Percentiles rank a stretch among this genome's conserved stretches.
phyloP scores from a whole-genome alignment of 352 stramenopile species.

The Phytophthora nicotianae region DNA sequence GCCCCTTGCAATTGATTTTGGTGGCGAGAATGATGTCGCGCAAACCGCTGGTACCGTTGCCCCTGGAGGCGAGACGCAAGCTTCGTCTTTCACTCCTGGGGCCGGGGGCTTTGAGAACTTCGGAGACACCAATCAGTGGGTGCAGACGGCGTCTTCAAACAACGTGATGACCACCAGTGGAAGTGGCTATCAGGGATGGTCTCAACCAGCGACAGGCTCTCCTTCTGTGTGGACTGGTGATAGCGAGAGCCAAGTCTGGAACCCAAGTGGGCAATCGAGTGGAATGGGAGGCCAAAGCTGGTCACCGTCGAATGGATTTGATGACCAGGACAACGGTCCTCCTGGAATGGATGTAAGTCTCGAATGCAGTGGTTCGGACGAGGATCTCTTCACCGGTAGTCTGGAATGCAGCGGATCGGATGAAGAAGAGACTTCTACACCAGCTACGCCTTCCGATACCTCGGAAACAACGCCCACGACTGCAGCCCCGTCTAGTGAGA shows the following conservation, averaged over 20 bases:
- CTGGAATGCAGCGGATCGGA: slow-evolving; percentile 24
- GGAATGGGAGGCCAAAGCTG: neutral
- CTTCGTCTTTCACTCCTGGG: neutral
- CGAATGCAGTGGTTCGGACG: slow-evolving; percentile 25
- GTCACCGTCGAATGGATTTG: too few species aligned
- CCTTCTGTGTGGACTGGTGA: neutral
- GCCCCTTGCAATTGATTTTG: slow-evolving; percentile 5
- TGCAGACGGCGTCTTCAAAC: neutral
- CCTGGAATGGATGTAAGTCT: slow-evolving; percentile 1
- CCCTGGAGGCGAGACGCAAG: neutral
- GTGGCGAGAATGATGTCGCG: slow-evolving; percentile 12
- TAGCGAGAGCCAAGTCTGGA: neutral
- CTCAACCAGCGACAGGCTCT: neutral
- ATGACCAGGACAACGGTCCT: neutral
- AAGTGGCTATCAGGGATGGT: neutral
- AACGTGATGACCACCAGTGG: neutral
- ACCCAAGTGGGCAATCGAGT: neutral
- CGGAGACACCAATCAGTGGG: neutral
- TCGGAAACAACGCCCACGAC: neutral
- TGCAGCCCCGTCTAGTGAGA: neutral
- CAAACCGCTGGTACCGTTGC: slow-evolving; percentile 7
- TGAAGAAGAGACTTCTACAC: slow-evolving; percentile 3
- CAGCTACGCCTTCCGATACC: neutral
- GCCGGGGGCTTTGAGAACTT: neutral
- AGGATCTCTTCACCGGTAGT: slow-evolving; percentile 9